Conservation (phyloP, 371 early-diverging fungal species). For the Umbelopsis sp. region DNA sequence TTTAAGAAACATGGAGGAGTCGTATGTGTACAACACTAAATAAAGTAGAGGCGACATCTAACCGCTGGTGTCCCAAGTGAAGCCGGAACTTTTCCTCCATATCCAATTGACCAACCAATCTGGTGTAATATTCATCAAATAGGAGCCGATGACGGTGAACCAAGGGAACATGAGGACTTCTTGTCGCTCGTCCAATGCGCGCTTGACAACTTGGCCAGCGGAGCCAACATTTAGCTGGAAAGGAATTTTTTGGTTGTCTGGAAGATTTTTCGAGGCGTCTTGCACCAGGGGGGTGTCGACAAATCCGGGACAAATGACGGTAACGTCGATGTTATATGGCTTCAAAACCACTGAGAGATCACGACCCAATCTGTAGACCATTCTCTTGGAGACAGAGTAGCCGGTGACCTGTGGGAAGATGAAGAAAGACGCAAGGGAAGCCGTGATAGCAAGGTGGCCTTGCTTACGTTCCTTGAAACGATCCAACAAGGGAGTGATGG, state of each 20-base stretch:
- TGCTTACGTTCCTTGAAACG: constrained; percentile 15
- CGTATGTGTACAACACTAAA: no score
- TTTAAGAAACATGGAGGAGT: not conserved
- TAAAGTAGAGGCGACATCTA: not conserved
- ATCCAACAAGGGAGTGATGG: constrained; percentile 21
- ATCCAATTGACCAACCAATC: constrained; percentile 19
- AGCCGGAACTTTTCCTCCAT: not conserved
- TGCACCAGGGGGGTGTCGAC: constrained; percentile 10
- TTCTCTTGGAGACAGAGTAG: constrained; percentile 19
- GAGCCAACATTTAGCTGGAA: not conserved
- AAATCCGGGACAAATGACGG: constrained; percentile 20
- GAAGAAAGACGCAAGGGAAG: constrained; percentile 16
- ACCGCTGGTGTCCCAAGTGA: constrained; percentile 8
- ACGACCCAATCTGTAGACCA: constrained; percentile 21
- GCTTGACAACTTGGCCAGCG: constrained; percentile 14
- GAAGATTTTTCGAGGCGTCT: constrained; percentile 4
- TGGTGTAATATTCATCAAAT: constrained; percentile 16
- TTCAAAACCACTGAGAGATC: constrained; percentile 15
- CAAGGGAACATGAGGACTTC: constrained; percentile 22
- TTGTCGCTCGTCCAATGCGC: constrained; percentile 16
- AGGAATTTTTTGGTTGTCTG: not conserved
- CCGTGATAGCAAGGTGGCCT: constrained; percentile 21
- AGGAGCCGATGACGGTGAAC: constrained; percentile 2
- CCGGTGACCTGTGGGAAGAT: constrained; percentile 11
- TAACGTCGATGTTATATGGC: constrained; percentile 12